A percentile compares a stretch with the other conserved stretches of the same genome.
These are phyloP conservation scores for Saccharomyces hybrid DNA, from an alignment of 1,139 yeast genomes.

Conservation along the genomic window DNA sequence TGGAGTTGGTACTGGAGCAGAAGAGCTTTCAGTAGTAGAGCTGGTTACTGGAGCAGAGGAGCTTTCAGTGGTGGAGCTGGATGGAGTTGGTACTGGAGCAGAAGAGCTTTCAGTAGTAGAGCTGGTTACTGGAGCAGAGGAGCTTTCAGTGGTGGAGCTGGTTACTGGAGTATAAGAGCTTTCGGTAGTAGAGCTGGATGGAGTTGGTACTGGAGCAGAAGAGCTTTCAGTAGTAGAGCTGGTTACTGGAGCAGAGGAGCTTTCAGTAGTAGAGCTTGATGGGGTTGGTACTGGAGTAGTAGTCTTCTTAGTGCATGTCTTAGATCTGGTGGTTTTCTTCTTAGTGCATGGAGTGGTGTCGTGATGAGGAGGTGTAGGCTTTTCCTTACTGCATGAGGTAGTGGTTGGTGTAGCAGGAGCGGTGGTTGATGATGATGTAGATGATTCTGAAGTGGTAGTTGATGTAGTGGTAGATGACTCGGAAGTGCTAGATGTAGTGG, in stretches of 20 bases:
- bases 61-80: not conserved
- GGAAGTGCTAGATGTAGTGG: no score
- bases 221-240: not conserved
- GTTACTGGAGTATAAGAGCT: not conserved
- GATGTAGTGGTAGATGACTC: no score
- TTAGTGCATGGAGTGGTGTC: no score
- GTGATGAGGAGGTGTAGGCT: no score
- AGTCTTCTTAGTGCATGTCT: no score
- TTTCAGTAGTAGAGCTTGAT: not conserved
- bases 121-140: not conserved
- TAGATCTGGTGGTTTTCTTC: no score
- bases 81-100: not conserved
- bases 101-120: not conserved
- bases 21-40: not conserved
- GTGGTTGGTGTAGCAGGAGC: no score
- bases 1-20: not conserved
- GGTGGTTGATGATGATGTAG: no score
- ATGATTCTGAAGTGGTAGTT: no score
- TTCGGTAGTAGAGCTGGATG: not conserved
- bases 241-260: not conserved
- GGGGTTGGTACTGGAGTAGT: not conserved
- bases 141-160: not conserved
- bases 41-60: not conserved
- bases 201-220: not conserved
- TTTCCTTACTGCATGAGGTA: no score